Percentiles rank a stretch among this genome's conserved stretches.
These are phyloP conservation scores for Azolla pinnata DNA, from an alignment of 75 land plant genomes.

Conservation along the genomic window DNA sequence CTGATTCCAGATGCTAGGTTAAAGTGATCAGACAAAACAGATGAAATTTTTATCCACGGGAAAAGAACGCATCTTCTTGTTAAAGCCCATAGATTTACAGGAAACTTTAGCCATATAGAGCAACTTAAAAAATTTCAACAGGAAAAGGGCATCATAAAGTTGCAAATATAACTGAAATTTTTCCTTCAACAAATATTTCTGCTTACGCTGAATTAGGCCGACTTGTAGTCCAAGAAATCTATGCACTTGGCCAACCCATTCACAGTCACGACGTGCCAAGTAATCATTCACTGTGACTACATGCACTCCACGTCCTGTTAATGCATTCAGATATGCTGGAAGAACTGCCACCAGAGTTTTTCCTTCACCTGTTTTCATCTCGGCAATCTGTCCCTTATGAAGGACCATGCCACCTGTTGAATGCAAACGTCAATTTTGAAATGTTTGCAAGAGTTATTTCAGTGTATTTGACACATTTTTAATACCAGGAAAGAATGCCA, in stretches of 20 bases:
- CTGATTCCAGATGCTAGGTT: too few species aligned
- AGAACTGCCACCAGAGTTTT: conserved; percentile 94
- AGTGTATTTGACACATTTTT: too few species aligned
- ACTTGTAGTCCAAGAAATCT: conserved; percentile 93
- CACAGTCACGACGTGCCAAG: conserved; percentile 91
- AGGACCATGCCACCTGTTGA: conserved; percentile 90
- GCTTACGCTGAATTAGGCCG: conserved; percentile 98
- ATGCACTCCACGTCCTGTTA: conserved; percentile 91
- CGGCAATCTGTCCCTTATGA: conserved; percentile 98
- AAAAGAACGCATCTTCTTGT: too few species aligned
- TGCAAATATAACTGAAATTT: too few species aligned
- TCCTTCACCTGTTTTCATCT: conserved; percentile 99
- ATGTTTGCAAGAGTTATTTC: too few species aligned
- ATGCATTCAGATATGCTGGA: conserved; percentile 93
- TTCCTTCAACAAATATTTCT: conserved; percentile 1
- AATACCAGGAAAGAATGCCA: not conserved
- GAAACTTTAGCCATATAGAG: not conserved
- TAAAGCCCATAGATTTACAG: too few species aligned
- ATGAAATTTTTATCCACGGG: too few species aligned
- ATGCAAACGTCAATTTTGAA: not conserved
- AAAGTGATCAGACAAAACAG: too few species aligned
- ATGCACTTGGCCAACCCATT: conserved; percentile 99
- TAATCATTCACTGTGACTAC: conserved; percentile 98
- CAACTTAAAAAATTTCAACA: not conserved
- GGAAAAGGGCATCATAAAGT: too few species aligned